Conservation (phyloP, 352 stramenopile species). For the Pythium folliculosum region DNA sequence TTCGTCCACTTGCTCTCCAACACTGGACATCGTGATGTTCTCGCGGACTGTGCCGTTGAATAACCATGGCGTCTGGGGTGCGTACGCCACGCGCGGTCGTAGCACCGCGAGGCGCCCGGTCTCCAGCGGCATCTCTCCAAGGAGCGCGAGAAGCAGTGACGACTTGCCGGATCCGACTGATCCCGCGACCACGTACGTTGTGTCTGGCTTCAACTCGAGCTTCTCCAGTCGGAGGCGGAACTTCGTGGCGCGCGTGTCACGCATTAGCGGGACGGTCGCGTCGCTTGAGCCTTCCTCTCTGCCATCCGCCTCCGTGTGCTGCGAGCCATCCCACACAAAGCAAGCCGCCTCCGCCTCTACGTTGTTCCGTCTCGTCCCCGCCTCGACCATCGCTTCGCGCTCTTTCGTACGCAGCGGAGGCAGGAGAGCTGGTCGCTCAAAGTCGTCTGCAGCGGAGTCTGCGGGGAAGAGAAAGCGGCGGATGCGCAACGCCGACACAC, state of each 20-base stretch:
- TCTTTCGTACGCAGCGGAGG: constrained; percentile 7
- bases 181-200: constrained; percentile 78
- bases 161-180: constrained; percentile 95
- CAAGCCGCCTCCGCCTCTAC: constrained; percentile 33
- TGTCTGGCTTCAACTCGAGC: constrained; percentile 39
- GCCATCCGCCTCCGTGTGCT: neutral
- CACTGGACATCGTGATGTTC: constrained; percentile 60
- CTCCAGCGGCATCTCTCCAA: constrained; percentile 94
- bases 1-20: constrained; percentile 35
- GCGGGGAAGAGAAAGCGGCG: constrained; percentile 64
- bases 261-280: constrained; percentile 22
- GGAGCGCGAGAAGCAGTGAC: constrained; percentile 92
- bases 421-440: neutral
- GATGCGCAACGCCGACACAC: constrained; percentile 79
- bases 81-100: constrained; percentile 50
- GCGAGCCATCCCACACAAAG: constrained; percentile 32
- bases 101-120: constrained; percentile 28
- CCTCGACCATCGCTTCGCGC: constrained; percentile 2
- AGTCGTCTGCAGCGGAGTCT: constrained; percentile 4
- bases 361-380: constrained; percentile 3
- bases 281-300: neutral
- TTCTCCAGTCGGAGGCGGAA: constrained; percentile 57
- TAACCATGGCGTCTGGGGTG: constrained; percentile 78
- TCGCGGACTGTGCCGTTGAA: constrained; percentile 58
- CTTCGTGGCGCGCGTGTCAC: neutral